Evolutionary conservation across 371 early-diverging fungal species (phyloP).

Genomic region (Parasitella parasitica): DNA sequence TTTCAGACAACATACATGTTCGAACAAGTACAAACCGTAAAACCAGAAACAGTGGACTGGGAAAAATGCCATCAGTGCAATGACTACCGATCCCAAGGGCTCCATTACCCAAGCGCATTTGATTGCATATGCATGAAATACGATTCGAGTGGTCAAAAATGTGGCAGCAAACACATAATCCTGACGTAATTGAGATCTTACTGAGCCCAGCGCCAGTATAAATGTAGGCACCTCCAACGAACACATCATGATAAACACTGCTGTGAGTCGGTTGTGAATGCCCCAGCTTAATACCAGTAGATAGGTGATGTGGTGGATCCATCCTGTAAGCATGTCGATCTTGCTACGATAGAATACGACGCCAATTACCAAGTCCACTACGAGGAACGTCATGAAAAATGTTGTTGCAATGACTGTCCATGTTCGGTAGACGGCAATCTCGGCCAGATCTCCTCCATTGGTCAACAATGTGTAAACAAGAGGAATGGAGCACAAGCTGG

Average conservation of each 20-base stretch:
- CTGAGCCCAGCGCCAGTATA: slow-evolving; percentile 38
- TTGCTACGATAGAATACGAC: slow-evolving; percentile 42
- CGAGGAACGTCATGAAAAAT: slow-evolving; percentile 45
- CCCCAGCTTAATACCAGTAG: slow-evolving; percentile 26
- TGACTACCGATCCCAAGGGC: slow-evolving; percentile 13
- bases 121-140: slow-evolving; percentile 44
- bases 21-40: slow-evolving; percentile 28
- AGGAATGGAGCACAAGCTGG: slow-evolving; percentile 31
- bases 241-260: slow-evolving; percentile 40
- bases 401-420: slow-evolving; percentile 34
- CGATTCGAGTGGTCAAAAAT: slow-evolving; percentile 37
- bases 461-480: slow-evolving; percentile 17
- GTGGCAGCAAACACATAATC: slow-evolving; percentile 46
- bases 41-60: slow-evolving; percentile 54
- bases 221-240: slow-evolving; percentile 43
- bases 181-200: slow-evolving; percentile 26
- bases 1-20: background rate
- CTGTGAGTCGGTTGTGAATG: slow-evolving; percentile 17
- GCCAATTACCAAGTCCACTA: slow-evolving; percentile 50
- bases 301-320: slow-evolving; percentile 59
- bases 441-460: slow-evolving; percentile 13
- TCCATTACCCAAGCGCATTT: slow-evolving; percentile 11
- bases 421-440: slow-evolving; percentile 16
- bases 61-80: slow-evolving; percentile 24
- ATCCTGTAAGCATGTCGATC: slow-evolving; percentile 53